Evolutionary conservation across 495 filamentous ascomycete species (phyloP).

Genomic region (Sordaria brevicollis): DNA sequence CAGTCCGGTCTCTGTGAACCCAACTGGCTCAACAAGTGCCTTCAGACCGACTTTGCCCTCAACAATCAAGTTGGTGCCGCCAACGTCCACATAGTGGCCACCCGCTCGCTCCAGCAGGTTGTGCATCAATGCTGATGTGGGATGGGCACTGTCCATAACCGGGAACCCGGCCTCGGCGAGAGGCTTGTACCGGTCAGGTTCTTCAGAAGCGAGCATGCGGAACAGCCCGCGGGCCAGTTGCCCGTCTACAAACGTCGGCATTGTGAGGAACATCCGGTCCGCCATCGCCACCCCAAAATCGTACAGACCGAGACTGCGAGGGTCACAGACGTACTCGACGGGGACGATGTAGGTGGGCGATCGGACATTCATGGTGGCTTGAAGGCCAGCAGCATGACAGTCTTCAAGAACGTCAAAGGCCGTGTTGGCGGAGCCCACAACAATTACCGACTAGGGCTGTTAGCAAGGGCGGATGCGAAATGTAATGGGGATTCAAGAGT

Average conservation of each 20-base stretch:
- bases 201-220: conserved; percentile 6
- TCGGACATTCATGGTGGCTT: conserved; percentile 22
- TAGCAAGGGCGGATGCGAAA: neutral
- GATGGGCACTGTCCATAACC: conserved; percentile 15
- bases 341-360: conserved; percentile 29
- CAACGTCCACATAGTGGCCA: conserved; percentile 27
- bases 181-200: conserved; percentile 18
- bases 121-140: conserved; percentile 8
- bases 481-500: too few species aligned
- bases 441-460: conserved; percentile 21
- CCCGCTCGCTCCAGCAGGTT: conserved; percentile 17
- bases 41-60: conserved; percentile 15
- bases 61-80: conserved; percentile 11
- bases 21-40: conserved; percentile 10
- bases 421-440: conserved; percentile 28
- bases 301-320: conserved; percentile 11
- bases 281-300: conserved; percentile 7
- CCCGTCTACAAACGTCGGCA: conserved; percentile 10
- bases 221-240: conserved; percentile 4
- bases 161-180: conserved; percentile 21
- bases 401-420: conserved; percentile 27
- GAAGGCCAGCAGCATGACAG: conserved; percentile 13
- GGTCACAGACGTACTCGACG: conserved; percentile 8
- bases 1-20: conserved; percentile 17
- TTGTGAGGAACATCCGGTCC: conserved; percentile 12